These are phyloP conservation scores for Anastatica hierochuntica DNA, from an alignment of 345 rosid genomes.

Conservation along the genomic window DNA sequence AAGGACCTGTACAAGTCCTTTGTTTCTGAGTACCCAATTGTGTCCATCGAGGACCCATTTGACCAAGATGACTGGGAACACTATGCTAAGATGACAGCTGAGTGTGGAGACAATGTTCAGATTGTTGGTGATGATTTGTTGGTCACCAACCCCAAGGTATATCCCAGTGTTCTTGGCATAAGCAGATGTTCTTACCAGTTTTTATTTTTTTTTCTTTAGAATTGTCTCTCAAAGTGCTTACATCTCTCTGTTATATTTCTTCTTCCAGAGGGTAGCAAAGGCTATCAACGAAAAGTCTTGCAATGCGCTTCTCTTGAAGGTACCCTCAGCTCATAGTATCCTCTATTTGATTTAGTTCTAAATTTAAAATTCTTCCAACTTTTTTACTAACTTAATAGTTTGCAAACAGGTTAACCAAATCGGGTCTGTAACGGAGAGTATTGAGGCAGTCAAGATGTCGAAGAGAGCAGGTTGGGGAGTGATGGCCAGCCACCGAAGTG, in stretches of 20 bases:
- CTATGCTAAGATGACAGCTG: slow-evolving; percentile 69
- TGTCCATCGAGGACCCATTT: slow-evolving; percentile 93
- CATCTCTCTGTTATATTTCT: no score
- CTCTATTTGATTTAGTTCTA: neutral
- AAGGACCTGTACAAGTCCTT: slow-evolving; percentile 90
- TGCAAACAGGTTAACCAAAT: slow-evolving; percentile 83
- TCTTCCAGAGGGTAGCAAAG: slow-evolving; percentile 75
- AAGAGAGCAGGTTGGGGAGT: slow-evolving; percentile 99
- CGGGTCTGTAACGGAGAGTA: slow-evolving; percentile 93
- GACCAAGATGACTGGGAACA: slow-evolving; percentile 98
- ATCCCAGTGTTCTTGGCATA: neutral
- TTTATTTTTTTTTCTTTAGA: neutral
- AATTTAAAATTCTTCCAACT: neutral
- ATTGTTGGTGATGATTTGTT: slow-evolving; percentile 96
- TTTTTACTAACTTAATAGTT: neutral
- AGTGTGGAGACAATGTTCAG: slow-evolving; percentile 70
- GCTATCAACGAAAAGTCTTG: slow-evolving; percentile 76
- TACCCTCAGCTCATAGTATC: slow-evolving; percentile 11
- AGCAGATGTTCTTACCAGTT: neutral
- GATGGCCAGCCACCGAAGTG: slow-evolving; percentile 98
- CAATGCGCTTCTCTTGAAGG: slow-evolving; percentile 97
- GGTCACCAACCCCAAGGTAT: slow-evolving; percentile 93
- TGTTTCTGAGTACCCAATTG: slow-evolving; percentile 78
- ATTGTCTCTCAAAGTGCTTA: no score
- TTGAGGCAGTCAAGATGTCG: slow-evolving; percentile 96